A percentile compares a stretch with the other conserved stretches of the same genome.
Evolutionary conservation across 2,329 filamentous ascomycete species (phyloP).

Genomic region (Tolypocladium capitatum): DNA sequence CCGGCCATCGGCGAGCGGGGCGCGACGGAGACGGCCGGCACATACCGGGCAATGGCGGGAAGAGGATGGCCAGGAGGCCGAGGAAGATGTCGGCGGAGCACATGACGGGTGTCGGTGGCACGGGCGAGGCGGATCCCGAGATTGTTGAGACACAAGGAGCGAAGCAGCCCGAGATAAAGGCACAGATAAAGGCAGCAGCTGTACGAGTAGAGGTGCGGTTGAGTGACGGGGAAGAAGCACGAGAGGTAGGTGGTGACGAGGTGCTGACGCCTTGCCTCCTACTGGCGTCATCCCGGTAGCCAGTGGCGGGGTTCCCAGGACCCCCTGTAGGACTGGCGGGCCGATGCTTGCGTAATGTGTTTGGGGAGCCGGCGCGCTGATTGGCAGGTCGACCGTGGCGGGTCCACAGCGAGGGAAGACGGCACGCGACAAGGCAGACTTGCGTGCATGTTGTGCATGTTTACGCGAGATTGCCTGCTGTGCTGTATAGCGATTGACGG

Average conservation of each 20-base stretch:
- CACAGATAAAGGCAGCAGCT: neutral
- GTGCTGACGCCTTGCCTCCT: neutral
- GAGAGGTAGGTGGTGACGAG: neutral
- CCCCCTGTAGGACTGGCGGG: neutral
- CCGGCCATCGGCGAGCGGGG: neutral
- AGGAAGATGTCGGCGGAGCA: conserved; percentile 50
- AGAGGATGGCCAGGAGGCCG: conserved; percentile 18
- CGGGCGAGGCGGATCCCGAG: neutral
- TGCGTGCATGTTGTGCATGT: too few relatives aligned
- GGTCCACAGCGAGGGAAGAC: too few relatives aligned
- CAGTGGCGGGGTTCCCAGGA: neutral
- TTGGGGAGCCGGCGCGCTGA: neutral
- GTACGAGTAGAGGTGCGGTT: neutral
- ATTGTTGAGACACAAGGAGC: neutral
- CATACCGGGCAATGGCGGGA: conserved; percentile 36
- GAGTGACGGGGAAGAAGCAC: neutral
- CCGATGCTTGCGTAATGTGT: neutral
- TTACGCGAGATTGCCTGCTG: too few relatives aligned
- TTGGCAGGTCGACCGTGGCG: neutral
- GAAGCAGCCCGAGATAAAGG: neutral
- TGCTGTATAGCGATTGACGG: neutral
- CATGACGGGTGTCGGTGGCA: conserved; percentile 24
- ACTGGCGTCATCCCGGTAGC: neutral
- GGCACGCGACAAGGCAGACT: neutral
- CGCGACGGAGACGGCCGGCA: neutral